phyloP scores from a whole-genome alignment of 2,329 filamentous ascomycete genomes.

The Balansia obtecta region DNA sequence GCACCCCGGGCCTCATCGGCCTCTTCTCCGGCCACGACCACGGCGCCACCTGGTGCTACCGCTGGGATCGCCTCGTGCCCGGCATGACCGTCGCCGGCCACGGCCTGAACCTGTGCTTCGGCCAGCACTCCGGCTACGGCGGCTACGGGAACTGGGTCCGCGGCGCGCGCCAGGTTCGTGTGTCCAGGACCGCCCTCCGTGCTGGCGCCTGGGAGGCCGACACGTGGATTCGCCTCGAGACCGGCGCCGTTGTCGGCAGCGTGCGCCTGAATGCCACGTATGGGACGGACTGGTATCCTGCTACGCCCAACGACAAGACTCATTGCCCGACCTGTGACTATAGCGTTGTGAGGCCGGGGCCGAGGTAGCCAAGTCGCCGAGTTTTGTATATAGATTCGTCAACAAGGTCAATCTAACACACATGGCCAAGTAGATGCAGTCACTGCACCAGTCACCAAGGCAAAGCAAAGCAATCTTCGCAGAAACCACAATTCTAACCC shows the following conservation, averaged over 20 bases:
- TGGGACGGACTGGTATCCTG: slow-evolving; percentile 40
- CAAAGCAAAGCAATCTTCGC: no score
- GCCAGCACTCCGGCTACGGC: slow-evolving; percentile 56
- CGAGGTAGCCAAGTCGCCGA: neutral
- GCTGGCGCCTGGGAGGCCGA: slow-evolving; percentile 27
- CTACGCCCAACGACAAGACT: slow-evolving; percentile 25
- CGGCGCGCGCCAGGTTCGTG: slow-evolving; percentile 42
- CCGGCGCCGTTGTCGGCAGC: slow-evolving; percentile 34
- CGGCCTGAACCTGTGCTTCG: slow-evolving; percentile 42
- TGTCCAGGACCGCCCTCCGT: slow-evolving; percentile 29
- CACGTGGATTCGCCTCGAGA: slow-evolving; percentile 51
- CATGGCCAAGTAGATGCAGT: no score
- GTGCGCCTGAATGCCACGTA: slow-evolving; percentile 49
- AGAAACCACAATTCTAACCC: no score
- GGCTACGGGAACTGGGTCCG: slow-evolving; percentile 55
- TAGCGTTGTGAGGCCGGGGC: slow-evolving; percentile 5
- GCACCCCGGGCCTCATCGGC: slow-evolving; percentile 40
- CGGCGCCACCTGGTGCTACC: slow-evolving; percentile 45
- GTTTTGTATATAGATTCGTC: no score
- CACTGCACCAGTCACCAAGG: no score
- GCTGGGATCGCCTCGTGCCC: slow-evolving; percentile 28
- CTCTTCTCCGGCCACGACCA: slow-evolving; percentile 58
- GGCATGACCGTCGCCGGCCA: slow-evolving; percentile 26
- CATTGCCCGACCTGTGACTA: slow-evolving; percentile 13
- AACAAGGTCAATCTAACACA: no score